phyloP scores from a whole-genome alignment of 176 grass and related monocot genomes.

The Rhynchospora breviuscula region DNA sequence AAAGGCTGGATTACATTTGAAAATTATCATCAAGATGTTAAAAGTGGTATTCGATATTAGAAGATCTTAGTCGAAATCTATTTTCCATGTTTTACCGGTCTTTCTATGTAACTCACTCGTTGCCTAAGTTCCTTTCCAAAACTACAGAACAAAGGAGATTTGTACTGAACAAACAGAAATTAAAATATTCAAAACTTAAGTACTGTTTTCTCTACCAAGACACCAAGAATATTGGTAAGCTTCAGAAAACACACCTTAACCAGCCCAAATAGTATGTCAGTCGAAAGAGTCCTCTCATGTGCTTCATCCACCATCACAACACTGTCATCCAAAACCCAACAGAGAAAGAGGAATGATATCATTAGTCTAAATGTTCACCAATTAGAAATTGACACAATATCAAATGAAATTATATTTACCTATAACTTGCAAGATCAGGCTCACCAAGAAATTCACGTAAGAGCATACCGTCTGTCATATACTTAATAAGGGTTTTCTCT shows the following conservation, averaged over 20 bases:
- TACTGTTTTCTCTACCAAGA: background rate
- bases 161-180: background rate
- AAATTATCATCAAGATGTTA: background rate
- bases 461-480: slow-evolving; percentile 99
- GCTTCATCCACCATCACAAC: slow-evolving; percentile 98
- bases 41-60: background rate
- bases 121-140: background rate
- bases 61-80: background rate
- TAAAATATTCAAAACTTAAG: slow-evolving; percentile 1
- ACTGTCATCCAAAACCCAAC: slow-evolving; percentile 33
- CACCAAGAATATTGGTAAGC: background rate
- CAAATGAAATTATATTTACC: slow-evolving; percentile 26
- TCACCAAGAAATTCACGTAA: slow-evolving; percentile 93
- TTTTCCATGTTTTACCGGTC: background rate
- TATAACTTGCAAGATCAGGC: slow-evolving; percentile 89
- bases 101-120: background rate
- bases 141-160: background rate
- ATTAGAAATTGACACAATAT: background rate
- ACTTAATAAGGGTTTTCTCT: slow-evolving; percentile 91
- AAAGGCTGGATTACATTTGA: background rate
- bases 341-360: background rate
- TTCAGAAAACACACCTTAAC: slow-evolving; percentile 49
- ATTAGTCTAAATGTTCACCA: background rate
- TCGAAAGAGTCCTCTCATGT: slow-evolving; percentile 88
- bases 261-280: slow-evolving; percentile 94